Evolutionary conservation across 495 filamentous ascomycete genomes (phyloP).

Genomic region (Tuber melanosporum): DNA sequence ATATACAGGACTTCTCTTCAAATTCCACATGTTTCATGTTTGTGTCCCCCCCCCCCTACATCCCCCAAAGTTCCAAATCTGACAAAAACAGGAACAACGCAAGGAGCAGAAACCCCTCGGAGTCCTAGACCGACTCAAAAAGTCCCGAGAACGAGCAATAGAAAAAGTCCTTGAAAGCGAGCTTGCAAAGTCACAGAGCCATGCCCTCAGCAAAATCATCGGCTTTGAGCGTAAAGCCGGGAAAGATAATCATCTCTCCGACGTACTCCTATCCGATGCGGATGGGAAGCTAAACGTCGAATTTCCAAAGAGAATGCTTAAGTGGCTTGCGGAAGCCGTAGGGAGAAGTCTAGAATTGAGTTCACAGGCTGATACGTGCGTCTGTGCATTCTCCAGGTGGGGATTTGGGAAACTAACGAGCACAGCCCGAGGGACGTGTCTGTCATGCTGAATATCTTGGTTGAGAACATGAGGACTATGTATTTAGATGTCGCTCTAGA

Average conservation of each 20-base stretch:
- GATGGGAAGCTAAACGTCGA: slow-evolving; percentile 76
- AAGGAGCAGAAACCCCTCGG: slow-evolving; percentile 42
- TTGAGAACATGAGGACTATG: slow-evolving; percentile 83
- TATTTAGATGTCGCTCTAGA: slow-evolving; percentile 93
- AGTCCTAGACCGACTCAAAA: slow-evolving; percentile 41
- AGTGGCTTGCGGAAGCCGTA: slow-evolving; percentile 94
- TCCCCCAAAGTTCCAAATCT: slow-evolving; percentile 26
- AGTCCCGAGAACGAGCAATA: slow-evolving; percentile 38
- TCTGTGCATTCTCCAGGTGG: neutral
- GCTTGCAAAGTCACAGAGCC: slow-evolving; percentile 40
- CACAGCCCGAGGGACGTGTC: slow-evolving; percentile 73
- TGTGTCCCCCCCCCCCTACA: slow-evolving; percentile 15
- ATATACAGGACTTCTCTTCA: slow-evolving; percentile 87
- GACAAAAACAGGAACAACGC: slow-evolving; percentile 40
- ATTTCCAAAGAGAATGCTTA: slow-evolving; percentile 93
- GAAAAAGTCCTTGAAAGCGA: slow-evolving; percentile 43
- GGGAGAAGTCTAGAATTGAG: slow-evolving; percentile 86
- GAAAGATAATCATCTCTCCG: slow-evolving; percentile 42
- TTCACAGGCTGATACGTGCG: slow-evolving; percentile 65
- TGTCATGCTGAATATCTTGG: slow-evolving; percentile 71
- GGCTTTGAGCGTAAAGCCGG: slow-evolving; percentile 41
- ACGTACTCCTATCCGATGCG: slow-evolving; percentile 82
- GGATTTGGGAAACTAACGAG: slow-evolving; percentile 6
- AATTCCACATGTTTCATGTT: slow-evolving; percentile 81
- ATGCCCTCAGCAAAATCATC: slow-evolving; percentile 38